phyloP scores from a whole-genome alignment of 257 asterid species.

The Leptodermis oblonga region DNA sequence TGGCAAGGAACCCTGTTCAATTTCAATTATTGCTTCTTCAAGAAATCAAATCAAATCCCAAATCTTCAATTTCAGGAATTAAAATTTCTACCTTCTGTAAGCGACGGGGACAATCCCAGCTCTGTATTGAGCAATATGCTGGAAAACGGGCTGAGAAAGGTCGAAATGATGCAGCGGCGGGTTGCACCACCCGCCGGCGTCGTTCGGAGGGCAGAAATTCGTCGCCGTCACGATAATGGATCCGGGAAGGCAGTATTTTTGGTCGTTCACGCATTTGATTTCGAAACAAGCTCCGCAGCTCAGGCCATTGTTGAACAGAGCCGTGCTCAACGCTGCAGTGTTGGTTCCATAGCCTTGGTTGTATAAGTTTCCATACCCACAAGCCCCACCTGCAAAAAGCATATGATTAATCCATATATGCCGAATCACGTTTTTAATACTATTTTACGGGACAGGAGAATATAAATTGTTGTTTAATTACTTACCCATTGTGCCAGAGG shows the following conservation, averaged over 20 bases:
- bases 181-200: conserved; percentile 30
- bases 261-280: conserved; percentile 24
- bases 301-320: conserved; percentile 27
- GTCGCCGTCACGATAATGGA: conserved; percentile 29
- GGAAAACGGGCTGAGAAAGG: conserved; percentile 31
- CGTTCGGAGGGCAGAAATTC: conserved; percentile 33
- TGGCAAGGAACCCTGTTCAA: conserved; percentile 37
- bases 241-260: conserved; percentile 19
- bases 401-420: not conserved
- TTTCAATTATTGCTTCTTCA: not conserved
- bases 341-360: conserved; percentile 33
- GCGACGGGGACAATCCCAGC: conserved; percentile 33
- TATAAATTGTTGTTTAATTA: not conserved
- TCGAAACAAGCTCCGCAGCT: conserved; percentile 34
- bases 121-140: conserved; percentile 25
- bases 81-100: conserved; percentile 19
- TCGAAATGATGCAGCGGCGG: conserved; percentile 31
- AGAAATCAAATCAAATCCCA: not conserved
- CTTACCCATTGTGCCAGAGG: conserved; percentile 65
- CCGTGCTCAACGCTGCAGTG: conserved; percentile 34
- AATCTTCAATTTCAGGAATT: not conserved
- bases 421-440: not conserved
- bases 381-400: conserved; percentile 25
- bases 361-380: conserved; percentile 32
- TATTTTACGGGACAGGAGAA: not conserved